Evolutionary conservation across 164 flowering plant genomes (phyloP).

Genomic region (Annona cherimola): DNA sequence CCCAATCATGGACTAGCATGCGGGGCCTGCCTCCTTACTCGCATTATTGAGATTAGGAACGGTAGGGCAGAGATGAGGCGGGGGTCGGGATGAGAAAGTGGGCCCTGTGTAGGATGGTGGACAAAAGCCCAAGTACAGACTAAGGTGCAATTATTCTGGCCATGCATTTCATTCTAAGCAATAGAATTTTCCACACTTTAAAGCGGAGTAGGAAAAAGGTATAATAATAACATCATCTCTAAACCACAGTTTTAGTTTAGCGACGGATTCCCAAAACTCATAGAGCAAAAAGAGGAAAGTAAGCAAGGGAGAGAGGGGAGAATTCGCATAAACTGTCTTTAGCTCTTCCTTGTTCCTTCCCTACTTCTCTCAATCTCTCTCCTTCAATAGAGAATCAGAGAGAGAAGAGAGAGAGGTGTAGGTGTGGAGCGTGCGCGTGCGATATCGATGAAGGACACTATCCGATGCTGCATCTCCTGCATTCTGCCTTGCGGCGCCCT

Average conservation of each 20-base stretch:
- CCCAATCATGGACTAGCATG: constrained; percentile 15
- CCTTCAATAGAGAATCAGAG: not conserved
- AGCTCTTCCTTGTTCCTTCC: constrained; percentile 3
- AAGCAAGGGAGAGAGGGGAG: constrained; percentile 6
- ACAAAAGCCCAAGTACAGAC: constrained; percentile 50
- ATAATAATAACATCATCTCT: constrained; percentile 25
- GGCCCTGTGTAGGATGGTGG: constrained; percentile 41
- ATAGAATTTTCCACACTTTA: constrained; percentile 10
- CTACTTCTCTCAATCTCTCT: constrained; percentile 5
- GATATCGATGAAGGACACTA: constrained; percentile 51
- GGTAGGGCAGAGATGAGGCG: constrained; percentile 6
- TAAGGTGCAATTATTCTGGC: constrained; percentile 49
- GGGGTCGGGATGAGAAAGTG: constrained; percentile 1
- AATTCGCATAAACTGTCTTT: constrained; percentile 9
- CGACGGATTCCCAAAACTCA: constrained; percentile 15
- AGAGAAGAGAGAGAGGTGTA: constrained; percentile 6
- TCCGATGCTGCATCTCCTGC: constrained; percentile 88
- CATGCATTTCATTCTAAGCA: constrained; percentile 45
- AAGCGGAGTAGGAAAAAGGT: not conserved
- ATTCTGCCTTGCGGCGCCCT: constrained; percentile 91
- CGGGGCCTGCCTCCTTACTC: constrained; percentile 14
- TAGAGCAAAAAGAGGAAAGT: not conserved
- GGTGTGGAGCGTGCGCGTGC: constrained; percentile 11
- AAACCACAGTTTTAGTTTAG: constrained; percentile 14
- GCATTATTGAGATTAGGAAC: constrained; percentile 16